Percentiles rank a stretch among this genome's conserved stretches.
Evolutionary conservation across 2,329 filamentous ascomycete species (phyloP).

Genomic region (Colletotrichum phormii): DNA sequence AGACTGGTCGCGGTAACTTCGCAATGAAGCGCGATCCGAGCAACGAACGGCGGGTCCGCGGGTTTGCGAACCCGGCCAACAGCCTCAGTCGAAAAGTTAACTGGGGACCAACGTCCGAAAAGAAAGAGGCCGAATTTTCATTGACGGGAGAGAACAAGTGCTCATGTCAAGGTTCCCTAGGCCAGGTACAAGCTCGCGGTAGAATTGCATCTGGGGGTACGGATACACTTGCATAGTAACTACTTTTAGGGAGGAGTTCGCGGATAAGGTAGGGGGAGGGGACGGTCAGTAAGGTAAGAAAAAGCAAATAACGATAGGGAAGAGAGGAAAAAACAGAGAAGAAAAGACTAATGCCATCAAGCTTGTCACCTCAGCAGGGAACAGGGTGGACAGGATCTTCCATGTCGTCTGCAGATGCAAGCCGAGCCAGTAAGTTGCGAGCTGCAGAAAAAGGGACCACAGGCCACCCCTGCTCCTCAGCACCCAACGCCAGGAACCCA

Average conservation of each 20-base stretch:
- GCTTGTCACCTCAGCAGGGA: slow-evolving; percentile 6
- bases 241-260: neutral
- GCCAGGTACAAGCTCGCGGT: neutral
- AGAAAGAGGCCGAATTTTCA: neutral
- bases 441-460: neutral
- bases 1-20: neutral
- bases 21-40: neutral
- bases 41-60: slow-evolving; percentile 22
- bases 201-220: neutral
- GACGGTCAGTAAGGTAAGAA: neutral
- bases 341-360: neutral
- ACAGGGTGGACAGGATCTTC: neutral
- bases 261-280: neutral
- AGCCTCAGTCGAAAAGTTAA: neutral
- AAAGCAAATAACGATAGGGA: neutral
- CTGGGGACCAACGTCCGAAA: neutral
- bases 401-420: neutral
- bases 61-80: neutral
- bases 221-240: neutral
- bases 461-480: neutral
- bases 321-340: neutral
- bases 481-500: neutral
- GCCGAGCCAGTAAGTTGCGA: neutral
- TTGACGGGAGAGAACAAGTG: neutral
- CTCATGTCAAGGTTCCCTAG: neutral